Base-by-base conservation (phyloP, 805 yeast genomes). In the Pachysolen tannophilus region DNA sequence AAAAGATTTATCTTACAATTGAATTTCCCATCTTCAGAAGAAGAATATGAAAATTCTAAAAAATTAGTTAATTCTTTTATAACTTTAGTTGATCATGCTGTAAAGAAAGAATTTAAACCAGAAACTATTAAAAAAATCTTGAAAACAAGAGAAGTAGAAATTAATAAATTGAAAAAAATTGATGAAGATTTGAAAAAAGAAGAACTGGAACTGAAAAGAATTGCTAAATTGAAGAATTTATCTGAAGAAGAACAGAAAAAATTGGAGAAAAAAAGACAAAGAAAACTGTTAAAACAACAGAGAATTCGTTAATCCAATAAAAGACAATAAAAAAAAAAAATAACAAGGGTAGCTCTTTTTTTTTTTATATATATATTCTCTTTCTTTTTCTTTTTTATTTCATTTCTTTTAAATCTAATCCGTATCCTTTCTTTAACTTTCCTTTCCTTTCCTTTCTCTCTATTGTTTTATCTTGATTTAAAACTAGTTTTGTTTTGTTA, bases 111-210 rank as follows among this genome's bases (percentile, higher is more conserved):
- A 34, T 74, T 84, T 61, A 78, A 82, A 55, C 69, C 79, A 10
- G 97, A 87, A 55, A 67, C 87, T 38, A 61, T 77, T 41, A 82
- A 77, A 57, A 90, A 85, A 65, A 68, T 86, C 39, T 75, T 68
- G 53, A 78, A 77, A 52, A 73, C 83, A 34, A 86, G 98, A 68
- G 82, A 78, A 45, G 63, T 57, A 26, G 97, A 88, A 62, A 50
- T 74, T 32, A 59, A 67, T 40, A 86, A 84, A 63, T 65, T 88
- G 44, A 67, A 71, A 47, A 86, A 82, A 62, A 58, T 66, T n/a
- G 66, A 70, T 45, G 90, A 84, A 40, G 78, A 71, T 11, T 58
- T 58, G 34, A 76, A 73, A 50, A 72, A 74, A 43, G 96, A 85
- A 54, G 75, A 72, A 49, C 60, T 77, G 33, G 82, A 77, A 41